A percentile compares a stretch with the other conserved stretches of the same genome.
Conservation (phyloP, 2,329 filamentous ascomycete genomes). For the Didymosphaeria variabile region DNA sequence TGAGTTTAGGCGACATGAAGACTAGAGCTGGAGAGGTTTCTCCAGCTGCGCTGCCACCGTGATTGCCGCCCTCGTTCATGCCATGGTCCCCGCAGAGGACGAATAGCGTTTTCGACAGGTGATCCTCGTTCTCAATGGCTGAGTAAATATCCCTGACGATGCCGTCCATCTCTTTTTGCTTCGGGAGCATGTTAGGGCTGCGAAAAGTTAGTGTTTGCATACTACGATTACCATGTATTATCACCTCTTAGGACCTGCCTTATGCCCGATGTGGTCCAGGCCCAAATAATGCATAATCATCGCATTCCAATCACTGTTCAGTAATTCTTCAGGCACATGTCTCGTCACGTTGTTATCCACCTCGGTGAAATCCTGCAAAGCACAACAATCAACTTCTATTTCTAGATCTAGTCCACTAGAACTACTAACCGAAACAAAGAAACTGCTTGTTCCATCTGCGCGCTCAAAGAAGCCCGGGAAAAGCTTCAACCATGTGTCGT, state of each 20-base stretch:
- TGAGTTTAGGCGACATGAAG: slow-evolving; percentile 87
- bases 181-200: slow-evolving; percentile 89
- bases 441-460: slow-evolving; percentile 92
- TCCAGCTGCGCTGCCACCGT: slow-evolving; percentile 90
- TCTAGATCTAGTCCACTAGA: slow-evolving; percentile 45
- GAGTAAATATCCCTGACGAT: slow-evolving; percentile 80
- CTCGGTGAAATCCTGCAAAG: slow-evolving; percentile 86
- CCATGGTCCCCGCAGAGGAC: slow-evolving; percentile 94
- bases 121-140: slow-evolving; percentile 73
- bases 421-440: slow-evolving; percentile 88
- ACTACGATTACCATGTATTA: slow-evolving; percentile 22
- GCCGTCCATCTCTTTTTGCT: slow-evolving; percentile 92
- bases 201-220: slow-evolving; percentile 17
- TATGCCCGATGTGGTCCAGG: slow-evolving; percentile 96
- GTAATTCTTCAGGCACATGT: slow-evolving; percentile 80
- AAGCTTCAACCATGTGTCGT: slow-evolving; percentile 97
- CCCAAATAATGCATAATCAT: slow-evolving; percentile 97
- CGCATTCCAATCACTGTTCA: slow-evolving; percentile 83
- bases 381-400: slow-evolving; percentile 40
- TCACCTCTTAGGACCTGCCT: slow-evolving; percentile 84
- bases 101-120: slow-evolving; percentile 81
- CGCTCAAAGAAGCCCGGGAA: slow-evolving; percentile 90
- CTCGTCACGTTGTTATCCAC: slow-evolving; percentile 98
- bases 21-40: slow-evolving; percentile 94
- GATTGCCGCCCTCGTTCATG: slow-evolving; percentile 99